Percentiles rank a stretch among this genome's conserved stretches.
Evolutionary conservation across 2,329 filamentous ascomycete species (phyloP).

Genomic region (Atkinsonella hypoxylon): DNA sequence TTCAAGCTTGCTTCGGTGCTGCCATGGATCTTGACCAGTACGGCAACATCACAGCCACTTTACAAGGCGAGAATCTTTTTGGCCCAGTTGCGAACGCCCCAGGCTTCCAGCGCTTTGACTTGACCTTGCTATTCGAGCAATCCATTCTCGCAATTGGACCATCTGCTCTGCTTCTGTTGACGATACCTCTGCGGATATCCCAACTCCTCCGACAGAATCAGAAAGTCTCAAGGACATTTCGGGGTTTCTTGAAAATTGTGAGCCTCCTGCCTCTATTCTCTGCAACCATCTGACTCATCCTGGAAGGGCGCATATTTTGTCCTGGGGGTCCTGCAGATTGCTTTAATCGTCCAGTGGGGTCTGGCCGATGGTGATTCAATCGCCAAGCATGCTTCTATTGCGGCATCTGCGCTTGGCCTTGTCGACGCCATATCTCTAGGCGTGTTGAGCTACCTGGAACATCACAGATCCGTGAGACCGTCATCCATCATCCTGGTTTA

Average conservation of each 20-base stretch:
- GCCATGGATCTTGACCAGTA: too few species aligned
- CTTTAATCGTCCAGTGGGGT: neutral
- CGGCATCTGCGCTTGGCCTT: constrained; percentile 16
- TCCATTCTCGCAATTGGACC: neutral
- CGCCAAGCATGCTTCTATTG: neutral
- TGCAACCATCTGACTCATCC: too few species aligned
- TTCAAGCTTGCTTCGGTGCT: too few species aligned
- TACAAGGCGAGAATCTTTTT: too few species aligned
- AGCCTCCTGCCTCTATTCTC: too few species aligned
- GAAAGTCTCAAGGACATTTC: too few species aligned
- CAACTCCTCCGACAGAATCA: too few species aligned
- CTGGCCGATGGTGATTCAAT: neutral
- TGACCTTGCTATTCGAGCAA: constrained; percentile 1
- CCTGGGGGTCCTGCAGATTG: neutral
- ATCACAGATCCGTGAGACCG: constrained; percentile 22
- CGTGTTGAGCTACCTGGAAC: constrained; percentile 19
- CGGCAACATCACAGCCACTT: too few species aligned
- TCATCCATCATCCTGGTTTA: constrained; percentile 26
- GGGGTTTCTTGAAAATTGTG: too few species aligned
- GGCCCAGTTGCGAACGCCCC: neutral
- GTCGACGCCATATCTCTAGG: constrained; percentile 14
- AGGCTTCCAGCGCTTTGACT: neutral
- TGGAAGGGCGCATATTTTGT: too few species aligned
- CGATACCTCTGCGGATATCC: neutral
- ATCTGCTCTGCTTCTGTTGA: neutral